Percentiles rank a stretch among this genome's conserved stretches.
phyloP scores from a whole-genome alignment of 164 flowering plant genomes.

The Vitis amurensis region DNA sequence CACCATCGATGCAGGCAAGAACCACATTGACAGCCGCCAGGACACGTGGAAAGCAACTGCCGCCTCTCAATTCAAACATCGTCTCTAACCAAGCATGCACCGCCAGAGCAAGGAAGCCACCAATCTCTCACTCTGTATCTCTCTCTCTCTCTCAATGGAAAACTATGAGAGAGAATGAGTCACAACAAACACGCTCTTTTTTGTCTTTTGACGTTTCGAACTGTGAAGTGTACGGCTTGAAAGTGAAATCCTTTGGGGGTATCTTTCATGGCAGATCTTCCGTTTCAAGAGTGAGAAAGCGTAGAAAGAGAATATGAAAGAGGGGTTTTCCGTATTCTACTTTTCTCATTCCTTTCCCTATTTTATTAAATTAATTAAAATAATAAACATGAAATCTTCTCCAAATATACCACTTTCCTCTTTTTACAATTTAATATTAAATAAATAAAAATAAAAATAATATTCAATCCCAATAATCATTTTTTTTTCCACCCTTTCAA shows the following conservation, averaged over 20 bases:
- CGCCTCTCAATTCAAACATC: slow-evolving; percentile 18
- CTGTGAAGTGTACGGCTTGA: neutral
- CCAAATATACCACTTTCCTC: too few relatives aligned
- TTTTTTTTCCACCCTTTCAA: too few relatives aligned
- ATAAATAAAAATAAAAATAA: too few relatives aligned
- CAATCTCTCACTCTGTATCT: neutral
- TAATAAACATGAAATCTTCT: too few relatives aligned
- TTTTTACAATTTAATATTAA: too few relatives aligned
- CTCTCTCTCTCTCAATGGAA: slow-evolving; percentile 1
- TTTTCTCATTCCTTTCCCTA: too few relatives aligned
- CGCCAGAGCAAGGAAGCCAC: too few relatives aligned
- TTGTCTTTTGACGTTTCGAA: neutral
- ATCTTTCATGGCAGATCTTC: slow-evolving; percentile 6
- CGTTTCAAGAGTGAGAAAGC: too few relatives aligned
- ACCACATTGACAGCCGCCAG: slow-evolving; percentile 34
- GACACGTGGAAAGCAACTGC: slow-evolving; percentile 28
- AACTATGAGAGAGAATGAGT: slow-evolving; percentile 1
- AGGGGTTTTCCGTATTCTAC: too few relatives aligned
- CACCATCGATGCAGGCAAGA: slow-evolving; percentile 44
- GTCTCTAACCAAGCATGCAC: neutral
- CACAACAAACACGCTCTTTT: neutral
- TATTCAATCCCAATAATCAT: too few relatives aligned
- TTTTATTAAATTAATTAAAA: too few relatives aligned
- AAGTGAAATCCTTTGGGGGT: slow-evolving; percentile 5
- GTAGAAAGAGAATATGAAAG: too few relatives aligned